These are phyloP conservation scores for Pythium chondricola DNA, from an alignment of 352 stramenopile genomes.

Conservation along the genomic window DNA sequence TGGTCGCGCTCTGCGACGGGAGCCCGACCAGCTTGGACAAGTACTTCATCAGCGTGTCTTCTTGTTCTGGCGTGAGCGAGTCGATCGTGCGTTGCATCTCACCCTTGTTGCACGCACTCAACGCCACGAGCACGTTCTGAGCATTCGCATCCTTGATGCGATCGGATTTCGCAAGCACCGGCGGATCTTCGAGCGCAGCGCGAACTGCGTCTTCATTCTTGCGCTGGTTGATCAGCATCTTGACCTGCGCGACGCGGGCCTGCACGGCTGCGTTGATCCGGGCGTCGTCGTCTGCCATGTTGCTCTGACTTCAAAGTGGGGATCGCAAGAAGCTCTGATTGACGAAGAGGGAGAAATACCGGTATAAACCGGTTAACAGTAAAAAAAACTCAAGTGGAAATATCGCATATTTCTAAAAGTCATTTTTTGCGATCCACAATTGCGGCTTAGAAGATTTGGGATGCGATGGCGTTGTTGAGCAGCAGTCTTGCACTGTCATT, in stretches of 20 bases:
- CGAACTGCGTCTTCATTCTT: conserved; percentile 79
- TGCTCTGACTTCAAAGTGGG: conserved; percentile 18
- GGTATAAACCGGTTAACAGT: too few relatives aligned
- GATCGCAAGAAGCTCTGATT: background rate
- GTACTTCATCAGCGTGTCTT: conserved; percentile 89
- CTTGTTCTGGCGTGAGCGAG: conserved; percentile 49
- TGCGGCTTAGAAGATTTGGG: conserved; percentile 7
- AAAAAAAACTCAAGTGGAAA: too few relatives aligned
- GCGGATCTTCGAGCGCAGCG: conserved; percentile 65
- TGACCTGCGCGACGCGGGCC: conserved; percentile 53
- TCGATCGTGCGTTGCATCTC: conserved; percentile 83
- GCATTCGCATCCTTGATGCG: conserved; percentile 69
- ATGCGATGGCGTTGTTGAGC: conserved; percentile 56
- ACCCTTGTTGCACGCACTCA: conserved; percentile 83
- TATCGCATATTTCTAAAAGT: background rate
- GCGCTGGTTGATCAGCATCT: conserved; percentile 63
- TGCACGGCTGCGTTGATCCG: conserved; percentile 49
- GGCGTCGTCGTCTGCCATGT: conserved; percentile 56
- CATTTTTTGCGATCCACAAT: too few relatives aligned
- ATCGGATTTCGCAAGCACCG: conserved; percentile 55
- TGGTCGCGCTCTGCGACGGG: conserved; percentile 64
- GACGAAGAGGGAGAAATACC: background rate
- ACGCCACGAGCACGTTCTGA: conserved; percentile 64
- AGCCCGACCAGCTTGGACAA: conserved; percentile 74
- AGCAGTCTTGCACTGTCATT: conserved; percentile 59